Evolutionary conservation across 768 basidiomycete species (phyloP).

Genomic region (Termitomyces sp.): DNA sequence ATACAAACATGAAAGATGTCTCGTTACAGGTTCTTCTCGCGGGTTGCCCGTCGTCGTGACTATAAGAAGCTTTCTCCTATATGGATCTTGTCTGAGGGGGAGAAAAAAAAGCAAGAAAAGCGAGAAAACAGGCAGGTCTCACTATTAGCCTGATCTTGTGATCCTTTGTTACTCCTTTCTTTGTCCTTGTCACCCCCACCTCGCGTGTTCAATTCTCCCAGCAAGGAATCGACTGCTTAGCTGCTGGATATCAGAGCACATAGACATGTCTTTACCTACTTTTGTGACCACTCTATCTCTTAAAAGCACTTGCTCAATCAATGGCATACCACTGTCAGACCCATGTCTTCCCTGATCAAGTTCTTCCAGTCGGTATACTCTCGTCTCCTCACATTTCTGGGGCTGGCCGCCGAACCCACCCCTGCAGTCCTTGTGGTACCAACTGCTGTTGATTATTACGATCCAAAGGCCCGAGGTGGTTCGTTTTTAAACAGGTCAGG

Average conservation of each 20-base stretch:
- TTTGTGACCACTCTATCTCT: background rate
- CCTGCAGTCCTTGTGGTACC: background rate
- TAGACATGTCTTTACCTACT: background rate
- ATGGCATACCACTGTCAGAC: background rate
- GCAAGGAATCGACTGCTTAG: slow-evolving; percentile 1
- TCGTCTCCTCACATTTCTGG: background rate
- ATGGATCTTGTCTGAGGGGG: background rate
- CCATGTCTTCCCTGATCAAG: slow-evolving; percentile 4
- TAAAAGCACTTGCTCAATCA: background rate
- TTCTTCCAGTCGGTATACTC: background rate
- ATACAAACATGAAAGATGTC: background rate
- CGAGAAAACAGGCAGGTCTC: background rate
- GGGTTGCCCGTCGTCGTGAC: background rate
- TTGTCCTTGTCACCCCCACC: background rate
- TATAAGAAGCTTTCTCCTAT: background rate
- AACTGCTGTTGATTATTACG: slow-evolving; percentile 14
- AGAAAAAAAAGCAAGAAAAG: too few relatives aligned
- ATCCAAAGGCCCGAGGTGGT: slow-evolving; percentile 16
- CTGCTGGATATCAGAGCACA: background rate
- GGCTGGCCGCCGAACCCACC: background rate
- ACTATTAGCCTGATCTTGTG: background rate
- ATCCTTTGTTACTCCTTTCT: background rate
- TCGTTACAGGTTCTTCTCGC: background rate
- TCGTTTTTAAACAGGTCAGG: slow-evolving; percentile 19
- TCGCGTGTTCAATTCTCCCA: background rate